These are phyloP conservation scores for Saturnispora silvae DNA, from an alignment of 805 yeast genomes.

Conservation along the genomic window DNA sequence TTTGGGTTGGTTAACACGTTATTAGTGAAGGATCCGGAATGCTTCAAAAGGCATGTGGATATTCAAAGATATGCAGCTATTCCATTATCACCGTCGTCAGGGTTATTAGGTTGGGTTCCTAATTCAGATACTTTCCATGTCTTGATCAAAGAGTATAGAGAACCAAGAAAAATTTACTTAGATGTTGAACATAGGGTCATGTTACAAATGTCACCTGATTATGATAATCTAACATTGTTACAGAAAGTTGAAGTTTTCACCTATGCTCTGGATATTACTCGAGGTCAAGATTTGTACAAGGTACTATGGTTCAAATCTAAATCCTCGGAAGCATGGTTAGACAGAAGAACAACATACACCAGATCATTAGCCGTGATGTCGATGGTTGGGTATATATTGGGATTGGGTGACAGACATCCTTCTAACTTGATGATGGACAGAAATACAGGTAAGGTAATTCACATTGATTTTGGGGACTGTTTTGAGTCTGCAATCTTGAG, in stretches of 20 bases:
- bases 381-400: constrained; percentile 94
- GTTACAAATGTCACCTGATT: constrained; percentile 97
- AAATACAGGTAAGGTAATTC: constrained; percentile 89
- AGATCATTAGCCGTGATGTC: constrained; percentile 97
- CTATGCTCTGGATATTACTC: constrained; percentile 86
- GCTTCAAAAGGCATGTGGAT: constrained; percentile 90
- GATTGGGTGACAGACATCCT: constrained; percentile 97
- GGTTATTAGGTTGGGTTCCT: constrained; percentile 93
- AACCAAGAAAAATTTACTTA: constrained; percentile 74
- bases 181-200: constrained; percentile 92
- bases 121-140: constrained; percentile 96
- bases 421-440: constrained; percentile 93
- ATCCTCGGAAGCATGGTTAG: constrained; percentile 96
- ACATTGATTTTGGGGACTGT: constrained; percentile 98
- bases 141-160: constrained; percentile 84
- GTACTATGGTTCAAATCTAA: constrained; percentile 94
- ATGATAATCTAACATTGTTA: constrained; percentile 75
- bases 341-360: constrained; percentile 91
- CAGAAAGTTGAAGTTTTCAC: constrained; percentile 96
- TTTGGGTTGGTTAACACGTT: constrained; percentile 92
- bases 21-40: constrained; percentile 81
- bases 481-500: constrained; percentile 95
- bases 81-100: constrained; percentile 95
- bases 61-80: constrained; percentile 89
- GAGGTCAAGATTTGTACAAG: constrained; percentile 92